A percentile compares a stretch with the other conserved stretches of the same genome.
Evolutionary conservation across 2,329 filamentous ascomycete genomes (phyloP).

Genomic region (Sarocladium strictum): DNA sequence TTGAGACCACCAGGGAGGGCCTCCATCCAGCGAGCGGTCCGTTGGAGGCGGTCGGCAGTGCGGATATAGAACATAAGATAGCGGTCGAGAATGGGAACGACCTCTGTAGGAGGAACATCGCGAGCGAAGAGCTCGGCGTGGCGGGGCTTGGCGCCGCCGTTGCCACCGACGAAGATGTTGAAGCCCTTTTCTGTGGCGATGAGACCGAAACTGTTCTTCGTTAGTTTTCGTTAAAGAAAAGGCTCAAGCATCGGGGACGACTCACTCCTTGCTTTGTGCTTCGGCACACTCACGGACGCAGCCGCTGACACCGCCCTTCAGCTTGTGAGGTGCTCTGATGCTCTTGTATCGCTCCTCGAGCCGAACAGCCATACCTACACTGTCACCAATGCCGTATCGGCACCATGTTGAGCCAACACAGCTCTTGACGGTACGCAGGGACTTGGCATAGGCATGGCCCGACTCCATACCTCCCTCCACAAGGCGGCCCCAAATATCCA

Average conservation of each 20-base stretch:
- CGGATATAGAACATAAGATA: constrained; percentile 93
- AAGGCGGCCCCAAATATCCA: constrained; percentile 74
- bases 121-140: constrained; percentile 81
- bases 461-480: constrained; percentile 84
- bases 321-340: constrained; percentile 81
- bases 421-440: constrained; percentile 81
- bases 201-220: constrained; percentile 62
- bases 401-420: constrained; percentile 93
- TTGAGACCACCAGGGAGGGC: constrained; percentile 74
- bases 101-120: constrained; percentile 76
- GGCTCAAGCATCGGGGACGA: too few relatives aligned
- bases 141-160: constrained; percentile 78
- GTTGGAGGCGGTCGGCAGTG: constrained; percentile 83
- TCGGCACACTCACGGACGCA: constrained; percentile 92
- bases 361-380: constrained; percentile 82
- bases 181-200: constrained; percentile 91
- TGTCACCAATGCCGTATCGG: constrained; percentile 81
- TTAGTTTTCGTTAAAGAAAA: background rate
- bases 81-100: constrained; percentile 78
- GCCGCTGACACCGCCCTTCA: constrained; percentile 84
- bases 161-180: constrained; percentile 87
- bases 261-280: constrained; percentile 83
- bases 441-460: constrained; percentile 87
- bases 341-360: constrained; percentile 90
- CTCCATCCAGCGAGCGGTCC: constrained; percentile 85